Evolutionary conservation across 192 early-diverging fungal genomes (phyloP).

Genomic region (Funneliformis geosporum): DNA sequence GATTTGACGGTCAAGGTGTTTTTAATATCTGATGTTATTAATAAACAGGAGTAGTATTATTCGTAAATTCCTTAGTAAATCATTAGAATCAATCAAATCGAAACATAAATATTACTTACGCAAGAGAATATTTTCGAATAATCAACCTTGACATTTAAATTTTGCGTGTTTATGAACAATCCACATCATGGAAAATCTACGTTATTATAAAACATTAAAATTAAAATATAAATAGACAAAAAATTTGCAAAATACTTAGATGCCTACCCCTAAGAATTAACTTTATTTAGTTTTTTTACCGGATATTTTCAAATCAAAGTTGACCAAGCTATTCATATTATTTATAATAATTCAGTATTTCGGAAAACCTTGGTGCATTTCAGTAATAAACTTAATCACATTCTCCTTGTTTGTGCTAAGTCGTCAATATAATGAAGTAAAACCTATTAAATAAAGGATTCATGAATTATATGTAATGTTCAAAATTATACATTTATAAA

Average conservation of each 20-base stretch:
- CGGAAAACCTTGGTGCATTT: constrained; percentile 7
- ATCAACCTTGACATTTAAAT: constrained; percentile 69
- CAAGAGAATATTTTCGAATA: constrained; percentile 56
- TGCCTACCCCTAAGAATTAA: neutral
- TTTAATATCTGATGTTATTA: neutral
- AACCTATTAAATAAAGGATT: neutral
- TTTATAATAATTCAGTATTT: constrained; percentile 10
- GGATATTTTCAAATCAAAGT: neutral
- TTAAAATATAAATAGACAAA: neutral
- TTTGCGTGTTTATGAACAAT: constrained; percentile 65
- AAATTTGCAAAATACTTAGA: neutral
- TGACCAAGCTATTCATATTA: neutral
- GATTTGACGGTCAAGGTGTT: constrained; percentile 50
- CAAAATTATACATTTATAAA: neutral
- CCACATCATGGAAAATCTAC: constrained; percentile 88
- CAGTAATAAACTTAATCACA: constrained; percentile 7
- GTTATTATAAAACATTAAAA: neutral
- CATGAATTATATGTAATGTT: too few relatives aligned
- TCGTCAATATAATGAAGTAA: constrained; percentile 4
- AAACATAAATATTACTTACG: constrained; percentile 31
- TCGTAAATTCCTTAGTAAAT: too few relatives aligned
- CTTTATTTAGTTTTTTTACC: neutral
- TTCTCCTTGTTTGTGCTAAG: constrained; percentile 7
- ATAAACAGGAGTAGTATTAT: neutral
- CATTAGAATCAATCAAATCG: neutral